phyloP scores from a whole-genome alignment of 495 filamentous ascomycete species.

The Penicillium ucsense region DNA sequence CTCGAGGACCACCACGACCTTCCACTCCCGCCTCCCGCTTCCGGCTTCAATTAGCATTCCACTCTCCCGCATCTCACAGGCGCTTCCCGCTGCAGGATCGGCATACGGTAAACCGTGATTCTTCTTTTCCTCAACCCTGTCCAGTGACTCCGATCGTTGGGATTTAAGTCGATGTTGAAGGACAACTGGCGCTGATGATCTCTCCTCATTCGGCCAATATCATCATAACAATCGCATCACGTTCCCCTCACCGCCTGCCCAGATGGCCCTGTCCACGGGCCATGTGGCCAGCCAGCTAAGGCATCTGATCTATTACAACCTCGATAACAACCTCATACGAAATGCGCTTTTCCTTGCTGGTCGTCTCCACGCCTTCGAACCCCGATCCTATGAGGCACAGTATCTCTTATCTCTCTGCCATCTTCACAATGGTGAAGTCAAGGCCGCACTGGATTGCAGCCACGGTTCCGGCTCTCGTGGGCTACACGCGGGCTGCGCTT shows the following conservation, averaged over 20 bases:
- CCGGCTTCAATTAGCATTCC: constrained; percentile 20
- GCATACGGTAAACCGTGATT: background rate
- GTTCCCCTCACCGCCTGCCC: constrained; percentile 12
- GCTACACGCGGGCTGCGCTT: constrained; percentile 76
- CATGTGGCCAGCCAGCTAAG: constrained; percentile 66
- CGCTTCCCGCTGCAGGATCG: constrained; percentile 6
- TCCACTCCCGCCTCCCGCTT: constrained; percentile 12
- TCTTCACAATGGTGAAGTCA: constrained; percentile 67
- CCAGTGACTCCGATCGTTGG: background rate
- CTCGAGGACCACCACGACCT: background rate
- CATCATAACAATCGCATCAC: background rate
- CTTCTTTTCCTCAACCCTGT: constrained; percentile 1
- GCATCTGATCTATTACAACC: constrained; percentile 81
- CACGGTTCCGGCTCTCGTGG: constrained; percentile 53
- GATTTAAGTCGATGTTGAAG: background rate
- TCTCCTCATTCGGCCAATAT: constrained; percentile 2
- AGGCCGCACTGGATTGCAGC: constrained; percentile 63
- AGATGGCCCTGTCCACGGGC: constrained; percentile 61
- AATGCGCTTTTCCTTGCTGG: constrained; percentile 91
- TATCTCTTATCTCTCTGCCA: constrained; percentile 81
- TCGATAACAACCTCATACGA: constrained; percentile 78
- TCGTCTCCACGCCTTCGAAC: constrained; percentile 74
- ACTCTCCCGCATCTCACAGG: constrained; percentile 4
- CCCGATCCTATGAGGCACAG: constrained; percentile 62
- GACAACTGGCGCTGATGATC: background rate